Evolutionary conservation across 1,284 basidiomycete genomes (phyloP), one percentile per base, ranked within the genome.

Genomic region (Cryptococcus sp.): DNA sequence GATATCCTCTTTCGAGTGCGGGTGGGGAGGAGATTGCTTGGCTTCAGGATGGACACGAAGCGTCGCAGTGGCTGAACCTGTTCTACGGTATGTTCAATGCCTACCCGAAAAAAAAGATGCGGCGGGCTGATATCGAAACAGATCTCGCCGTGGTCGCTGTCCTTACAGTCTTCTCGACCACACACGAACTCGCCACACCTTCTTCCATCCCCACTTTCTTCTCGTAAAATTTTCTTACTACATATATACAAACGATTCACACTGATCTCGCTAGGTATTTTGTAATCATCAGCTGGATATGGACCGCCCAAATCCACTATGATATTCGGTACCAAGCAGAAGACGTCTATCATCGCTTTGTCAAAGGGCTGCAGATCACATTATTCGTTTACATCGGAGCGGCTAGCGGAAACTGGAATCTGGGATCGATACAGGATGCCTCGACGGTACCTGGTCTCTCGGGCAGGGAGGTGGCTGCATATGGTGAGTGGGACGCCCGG

Each of bases 61-160:
- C 57, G 2, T 47, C 48, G 5, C 53, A 58, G 26, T 64, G 60
- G 60, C 45, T 64, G 7, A 53, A 43, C 12, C 39, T 66, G 31
- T 62, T 66, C 32, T 66, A 62, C 37, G 62, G 63, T 64, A 39
- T 14, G 28, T n/a, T n/a, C n/a, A n/a, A n/a, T n/a, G n/a, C n/a
- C n/a, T n/a, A n/a, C n/a, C n/a, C n/a, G n/a, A n/a, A n/a, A n/a
- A n/a, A n/a, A n/a, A n/a, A n/a, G 35, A 18, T 7, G 28, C 28
- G 14, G 28, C 28, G 14, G 14, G 28, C 28, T 31, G 28, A 31
- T 31, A 31, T 21, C 11, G n/a, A n/a, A n/a, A 4, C 36, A 66
- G 65, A 65, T 42, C 48, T 67, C n/a, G 59, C 57, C 1, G 63
- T 67, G 18, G 62, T 60, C 21, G 56, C 65, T 10, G 60, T 65